phyloP scores from a whole-genome alignment of 305 asterid genomes.

The Ilex paraguariensis region DNA sequence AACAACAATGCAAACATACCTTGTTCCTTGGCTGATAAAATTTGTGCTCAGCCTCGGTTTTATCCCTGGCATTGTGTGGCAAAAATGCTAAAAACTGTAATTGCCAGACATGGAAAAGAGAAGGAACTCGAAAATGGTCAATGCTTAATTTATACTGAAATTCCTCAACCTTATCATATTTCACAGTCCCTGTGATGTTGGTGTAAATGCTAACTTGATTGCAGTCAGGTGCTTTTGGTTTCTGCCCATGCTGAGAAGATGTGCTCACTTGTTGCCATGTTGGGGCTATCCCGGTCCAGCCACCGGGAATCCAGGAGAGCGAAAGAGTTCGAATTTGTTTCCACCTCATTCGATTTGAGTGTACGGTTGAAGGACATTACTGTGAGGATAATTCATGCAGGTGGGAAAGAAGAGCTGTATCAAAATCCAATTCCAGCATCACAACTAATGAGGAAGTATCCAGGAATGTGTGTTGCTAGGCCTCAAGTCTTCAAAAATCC shows the following conservation, averaged over 20 bases:
- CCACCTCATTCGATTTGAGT: slow-evolving; percentile 27
- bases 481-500: slow-evolving; percentile 58
- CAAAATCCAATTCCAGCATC: slow-evolving; percentile 43
- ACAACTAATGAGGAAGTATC: slow-evolving; percentile 45
- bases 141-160: slow-evolving; percentile 1
- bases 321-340: slow-evolving; percentile 18
- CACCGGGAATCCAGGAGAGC: slow-evolving; percentile 16
- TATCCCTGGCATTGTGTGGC: slow-evolving; percentile 23
- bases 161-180: slow-evolving; percentile 10
- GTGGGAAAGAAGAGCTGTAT: slow-evolving; percentile 60
- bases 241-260: slow-evolving; percentile 37
- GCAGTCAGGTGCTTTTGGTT: slow-evolving; percentile 15
- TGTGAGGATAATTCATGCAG: slow-evolving; percentile 59
- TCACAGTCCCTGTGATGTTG: slow-evolving; percentile 4
- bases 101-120: slow-evolving; percentile 18
- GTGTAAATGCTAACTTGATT: slow-evolving; percentile 15
- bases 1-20: slow-evolving; percentile 25
- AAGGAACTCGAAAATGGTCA: neutral
- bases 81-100: slow-evolving; percentile 12
- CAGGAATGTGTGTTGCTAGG: slow-evolving; percentile 52
- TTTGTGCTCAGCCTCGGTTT: slow-evolving; percentile 34
- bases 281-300: slow-evolving; percentile 18
- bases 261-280: slow-evolving; percentile 37
- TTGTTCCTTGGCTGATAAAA: slow-evolving; percentile 11
- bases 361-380: slow-evolving; percentile 34